These are phyloP conservation scores for Murraya paniculata DNA, from an alignment of 345 rosid species.

Conservation along the genomic window DNA sequence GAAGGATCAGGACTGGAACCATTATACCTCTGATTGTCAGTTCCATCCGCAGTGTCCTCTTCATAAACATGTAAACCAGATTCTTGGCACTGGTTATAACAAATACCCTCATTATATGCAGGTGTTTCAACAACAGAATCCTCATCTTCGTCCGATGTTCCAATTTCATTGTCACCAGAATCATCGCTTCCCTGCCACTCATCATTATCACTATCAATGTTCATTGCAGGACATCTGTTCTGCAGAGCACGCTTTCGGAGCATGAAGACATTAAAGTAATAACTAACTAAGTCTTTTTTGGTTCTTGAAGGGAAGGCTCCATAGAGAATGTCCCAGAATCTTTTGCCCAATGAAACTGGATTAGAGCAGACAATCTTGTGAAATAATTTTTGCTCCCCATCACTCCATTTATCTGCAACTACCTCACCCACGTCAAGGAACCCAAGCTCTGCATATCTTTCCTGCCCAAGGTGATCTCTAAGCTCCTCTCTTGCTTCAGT, in stretches of 20 bases:
- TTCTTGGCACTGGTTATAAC: neutral
- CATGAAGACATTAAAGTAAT: conserved; percentile 82
- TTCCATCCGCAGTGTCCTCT: conserved; percentile 13
- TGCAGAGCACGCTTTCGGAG: conserved; percentile 63
- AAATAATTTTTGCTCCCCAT: conserved; percentile 63
- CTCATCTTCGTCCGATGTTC: conserved; percentile 15
- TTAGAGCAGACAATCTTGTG: conserved; percentile 51
- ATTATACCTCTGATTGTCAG: conserved; percentile 6
- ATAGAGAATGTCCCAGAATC: conserved; percentile 62
- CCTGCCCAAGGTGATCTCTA: conserved; percentile 41
- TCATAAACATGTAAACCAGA: conserved; percentile 22
- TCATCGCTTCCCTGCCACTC: conserved; percentile 53
- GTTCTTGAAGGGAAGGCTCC: conserved; percentile 50
- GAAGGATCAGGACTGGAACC: conserved; percentile 3
- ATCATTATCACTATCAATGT: conserved; percentile 70
- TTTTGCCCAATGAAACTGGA: conserved; percentile 46
- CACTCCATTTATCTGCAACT: conserved; percentile 61
- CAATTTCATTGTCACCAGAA: conserved; percentile 21
- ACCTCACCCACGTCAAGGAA: conserved; percentile 74
- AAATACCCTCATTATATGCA: conserved; percentile 14
- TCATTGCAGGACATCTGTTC: conserved; percentile 57
- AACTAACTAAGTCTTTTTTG: conserved; percentile 61
- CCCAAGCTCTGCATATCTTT: conserved; percentile 50
- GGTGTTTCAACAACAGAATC: conserved; percentile 41
- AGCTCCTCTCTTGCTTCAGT: conserved; percentile 54